Base-by-base conservation (phyloP, 495 filamentous ascomycete species). In the Penicillium mononematosum region DNA sequence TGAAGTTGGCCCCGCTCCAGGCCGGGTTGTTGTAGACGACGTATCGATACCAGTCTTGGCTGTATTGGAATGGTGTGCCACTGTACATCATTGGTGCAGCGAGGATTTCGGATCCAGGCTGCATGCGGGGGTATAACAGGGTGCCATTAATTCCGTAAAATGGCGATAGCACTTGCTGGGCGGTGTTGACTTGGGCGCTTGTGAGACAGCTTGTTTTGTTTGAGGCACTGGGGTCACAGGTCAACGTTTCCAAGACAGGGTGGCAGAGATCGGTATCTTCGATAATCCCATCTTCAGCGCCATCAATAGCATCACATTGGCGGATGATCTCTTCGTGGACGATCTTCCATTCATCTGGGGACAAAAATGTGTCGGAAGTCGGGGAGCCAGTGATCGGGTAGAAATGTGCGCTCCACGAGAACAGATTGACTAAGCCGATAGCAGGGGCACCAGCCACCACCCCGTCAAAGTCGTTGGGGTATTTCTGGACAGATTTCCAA, bases 201-300 rank as follows among this genome's bases (percentile, higher is more conserved):
- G 77, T 84, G 4, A 91, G 73, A 59, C 88, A 90, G 1, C 62
- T 64, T 5, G 65, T 49, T 0, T 70, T 69, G 38, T 66, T 67
- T 12, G 66, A 60, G 5, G 67, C 64, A 36, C 61, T 53, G 2
- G 59, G 48, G 0, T 61, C 59, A 66, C 87, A 89, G 9, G 81
- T 78, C 24, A 90, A 60, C 0, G 69, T 68, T 45, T 79, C 73
- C 14, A 81, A 70, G 42, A 78, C 62, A 14, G 86, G 81, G 27
- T 77, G 67, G 71, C 87, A 91, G 16, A 78, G 69, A 39, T 76
- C 71, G 6, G 75, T 58, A 39, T 88, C 81, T 24, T 80, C 74
- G 49, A 92, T 75, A 55, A 83, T 84, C 19, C 89, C 89, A 49
- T 90, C 88, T 67, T 88, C 88, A 58, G 76, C 72, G 2, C 87